phyloP scores from a whole-genome alignment of 192 early-diverging fungal species.

The Coemansia sp. region DNA sequence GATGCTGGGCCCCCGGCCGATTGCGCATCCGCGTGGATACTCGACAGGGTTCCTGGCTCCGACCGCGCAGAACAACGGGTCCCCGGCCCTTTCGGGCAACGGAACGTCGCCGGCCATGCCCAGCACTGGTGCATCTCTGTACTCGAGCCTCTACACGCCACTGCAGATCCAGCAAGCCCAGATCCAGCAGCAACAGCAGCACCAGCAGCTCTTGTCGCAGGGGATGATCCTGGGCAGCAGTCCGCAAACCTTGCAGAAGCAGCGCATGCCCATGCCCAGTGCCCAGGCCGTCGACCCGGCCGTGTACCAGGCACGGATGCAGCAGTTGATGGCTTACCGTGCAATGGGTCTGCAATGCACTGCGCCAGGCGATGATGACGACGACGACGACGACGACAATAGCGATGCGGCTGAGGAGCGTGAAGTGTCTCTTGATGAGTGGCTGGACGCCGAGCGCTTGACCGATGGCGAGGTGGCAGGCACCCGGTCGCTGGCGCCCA shows the following conservation, averaged over 20 bases:
- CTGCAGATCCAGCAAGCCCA: slow-evolving; percentile 31
- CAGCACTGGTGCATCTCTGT: slow-evolving; percentile 11
- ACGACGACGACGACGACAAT: slow-evolving; percentile 12
- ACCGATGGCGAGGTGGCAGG: slow-evolving; percentile 29
- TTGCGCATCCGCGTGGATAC: slow-evolving; percentile 32
- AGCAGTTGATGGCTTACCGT: slow-evolving; percentile 45
- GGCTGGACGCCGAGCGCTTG: slow-evolving; percentile 42
- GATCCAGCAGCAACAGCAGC: slow-evolving; percentile 25
- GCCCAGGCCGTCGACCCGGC: slow-evolving; percentile 37
- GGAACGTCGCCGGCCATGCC: slow-evolving; percentile 11
- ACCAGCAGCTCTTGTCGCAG: slow-evolving; percentile 5
- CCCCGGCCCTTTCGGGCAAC: too few species aligned
- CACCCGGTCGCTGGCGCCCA: neutral
- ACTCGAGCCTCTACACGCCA: slow-evolving; percentile 34
- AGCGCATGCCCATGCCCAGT: slow-evolving; percentile 34
- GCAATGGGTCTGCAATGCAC: slow-evolving; percentile 49
- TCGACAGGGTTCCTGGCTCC: slow-evolving; percentile 1
- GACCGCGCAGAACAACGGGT: neutral
- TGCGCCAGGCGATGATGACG: slow-evolving; percentile 24
- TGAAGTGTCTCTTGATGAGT: slow-evolving; percentile 43
- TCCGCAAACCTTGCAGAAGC: slow-evolving; percentile 16
- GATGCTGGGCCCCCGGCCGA: slow-evolving; percentile 17
- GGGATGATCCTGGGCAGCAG: slow-evolving; percentile 1
- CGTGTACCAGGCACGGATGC: slow-evolving; percentile 38
- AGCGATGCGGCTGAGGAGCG: too few species aligned